Percentiles rank a stretch among this genome's conserved stretches.
These are phyloP conservation scores for Lyophyllum shimeji DNA, from an alignment of 768 basidiomycete species.

Conservation along the genomic window DNA sequence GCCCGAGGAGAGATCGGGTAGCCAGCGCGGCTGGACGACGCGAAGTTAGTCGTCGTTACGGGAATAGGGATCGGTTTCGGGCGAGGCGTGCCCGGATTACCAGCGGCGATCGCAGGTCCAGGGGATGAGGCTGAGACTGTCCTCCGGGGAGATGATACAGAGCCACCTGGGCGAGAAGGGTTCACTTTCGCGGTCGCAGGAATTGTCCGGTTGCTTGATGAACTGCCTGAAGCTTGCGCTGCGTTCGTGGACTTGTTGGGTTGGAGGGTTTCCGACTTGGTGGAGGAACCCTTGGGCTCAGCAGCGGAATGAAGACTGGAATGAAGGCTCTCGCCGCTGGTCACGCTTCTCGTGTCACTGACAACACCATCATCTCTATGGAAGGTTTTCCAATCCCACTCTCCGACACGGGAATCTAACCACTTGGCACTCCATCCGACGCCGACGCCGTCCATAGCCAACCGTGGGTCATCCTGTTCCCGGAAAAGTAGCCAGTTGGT, in stretches of 20 bases:
- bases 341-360: constrained; percentile 44
- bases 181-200: constrained; percentile 5
- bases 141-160: constrained; percentile 22
- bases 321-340: constrained; percentile 49
- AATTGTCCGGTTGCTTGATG: constrained; percentile 7
- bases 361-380: constrained; percentile 35
- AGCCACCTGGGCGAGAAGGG: constrained; percentile 13
- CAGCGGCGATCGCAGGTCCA: constrained; percentile 9
- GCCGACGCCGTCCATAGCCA: constrained; percentile 65
- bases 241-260: constrained; percentile 17
- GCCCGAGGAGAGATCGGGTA: constrained; percentile 50
- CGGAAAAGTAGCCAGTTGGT: constrained; percentile 74
- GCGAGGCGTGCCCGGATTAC: constrained; percentile 24
- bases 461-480: constrained; percentile 65
- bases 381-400: constrained; percentile 75
- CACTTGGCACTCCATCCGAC: constrained; percentile 66
- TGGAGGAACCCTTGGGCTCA: constrained; percentile 27
- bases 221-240: constrained; percentile 17
- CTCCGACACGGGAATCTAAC: constrained; percentile 45
- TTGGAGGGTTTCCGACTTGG: constrained; percentile 29
- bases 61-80: constrained; percentile 44
- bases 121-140: constrained; percentile 21
- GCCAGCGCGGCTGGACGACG: constrained; percentile 30
- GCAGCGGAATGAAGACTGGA: constrained; percentile 33
- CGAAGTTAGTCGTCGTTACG: constrained; percentile 30